Evolutionary conservation across 1,284 basidiomycete genomes (phyloP).

Genomic region (Cutaneotrichosporon arboriforme): DNA sequence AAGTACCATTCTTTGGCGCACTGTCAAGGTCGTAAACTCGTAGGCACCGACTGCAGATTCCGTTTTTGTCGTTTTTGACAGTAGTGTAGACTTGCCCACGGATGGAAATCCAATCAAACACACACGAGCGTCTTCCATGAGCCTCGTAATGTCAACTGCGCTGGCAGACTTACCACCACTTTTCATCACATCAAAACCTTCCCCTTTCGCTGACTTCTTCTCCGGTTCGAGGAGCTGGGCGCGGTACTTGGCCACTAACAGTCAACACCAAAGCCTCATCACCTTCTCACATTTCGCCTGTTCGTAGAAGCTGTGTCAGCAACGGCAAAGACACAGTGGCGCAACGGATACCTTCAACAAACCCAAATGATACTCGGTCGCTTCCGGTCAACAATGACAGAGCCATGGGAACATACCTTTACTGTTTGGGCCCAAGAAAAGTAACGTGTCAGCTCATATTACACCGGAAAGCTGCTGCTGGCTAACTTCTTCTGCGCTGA

Average conservation of each 20-base stretch:
- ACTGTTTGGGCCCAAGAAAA: slow-evolving; percentile 3
- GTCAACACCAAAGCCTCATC: neutral
- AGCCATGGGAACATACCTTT: slow-evolving; percentile 14
- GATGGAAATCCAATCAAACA: slow-evolving; percentile 92
- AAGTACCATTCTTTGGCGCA: slow-evolving; percentile 39
- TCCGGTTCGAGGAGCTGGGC: slow-evolving; percentile 82
- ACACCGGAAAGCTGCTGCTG: neutral
- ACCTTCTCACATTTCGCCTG: slow-evolving; percentile 37
- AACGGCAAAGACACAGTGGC: too few relatives aligned
- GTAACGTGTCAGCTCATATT: neutral
- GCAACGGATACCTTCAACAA: slow-evolving; percentile 33
- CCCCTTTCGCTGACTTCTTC: slow-evolving; percentile 68
- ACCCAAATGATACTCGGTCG: slow-evolving; percentile 79
- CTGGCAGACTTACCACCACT: slow-evolving; percentile 57
- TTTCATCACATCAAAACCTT: slow-evolving; percentile 91
- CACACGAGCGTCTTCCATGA: slow-evolving; percentile 67
- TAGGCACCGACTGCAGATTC: slow-evolving; percentile 84
- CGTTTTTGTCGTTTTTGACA: slow-evolving; percentile 89
- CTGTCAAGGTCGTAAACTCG: slow-evolving; percentile 90
- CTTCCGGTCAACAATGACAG: slow-evolving; percentile 44
- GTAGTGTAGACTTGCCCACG: slow-evolving; percentile 89
- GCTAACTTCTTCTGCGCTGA: slow-evolving; percentile 88
- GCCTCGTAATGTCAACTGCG: neutral
- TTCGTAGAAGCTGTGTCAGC: slow-evolving; percentile 3
- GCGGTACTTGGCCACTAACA: slow-evolving; percentile 70